A percentile compares a stretch with the other conserved stretches of the same genome.
Conservation (phyloP, 2,329 filamentous ascomycete genomes). For the Orbilia ellipsospora region DNA sequence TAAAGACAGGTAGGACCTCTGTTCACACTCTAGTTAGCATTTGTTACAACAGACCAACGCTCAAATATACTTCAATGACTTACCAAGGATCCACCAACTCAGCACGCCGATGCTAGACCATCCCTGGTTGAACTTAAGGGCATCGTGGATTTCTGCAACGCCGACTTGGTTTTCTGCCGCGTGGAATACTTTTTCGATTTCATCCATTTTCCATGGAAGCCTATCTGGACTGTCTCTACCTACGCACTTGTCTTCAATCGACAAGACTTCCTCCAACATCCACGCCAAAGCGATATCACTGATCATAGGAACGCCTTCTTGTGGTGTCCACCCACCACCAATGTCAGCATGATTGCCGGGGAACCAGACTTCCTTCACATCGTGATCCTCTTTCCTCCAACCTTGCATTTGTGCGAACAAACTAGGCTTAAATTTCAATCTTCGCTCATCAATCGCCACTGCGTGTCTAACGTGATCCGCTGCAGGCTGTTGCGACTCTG, state of each 20-base stretch:
- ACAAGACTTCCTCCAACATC: constrained; percentile 67
- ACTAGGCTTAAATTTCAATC: constrained; percentile 71
- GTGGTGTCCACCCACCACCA: constrained; percentile 74
- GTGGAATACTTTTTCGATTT: constrained; percentile 55
- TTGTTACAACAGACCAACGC: not conserved
- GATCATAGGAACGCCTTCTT: constrained; percentile 59
- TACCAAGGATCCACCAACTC: constrained; percentile 62
- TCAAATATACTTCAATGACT: constrained; percentile 13
- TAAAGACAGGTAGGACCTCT: constrained; percentile 62
- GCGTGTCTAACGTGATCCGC: constrained; percentile 71
- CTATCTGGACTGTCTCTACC: constrained; percentile 43
- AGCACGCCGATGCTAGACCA: constrained; percentile 59
- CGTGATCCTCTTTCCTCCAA: constrained; percentile 66
- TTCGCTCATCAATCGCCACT: constrained; percentile 76
- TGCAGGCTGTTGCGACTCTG: constrained; percentile 74
- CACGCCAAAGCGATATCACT: constrained; percentile 68
- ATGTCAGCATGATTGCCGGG: constrained; percentile 82
- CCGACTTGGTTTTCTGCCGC: constrained; percentile 40
- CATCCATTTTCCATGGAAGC: constrained; percentile 53
- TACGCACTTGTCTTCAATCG: constrained; percentile 56
- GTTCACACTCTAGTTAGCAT: constrained; percentile 24
- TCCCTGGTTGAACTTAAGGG: constrained; percentile 60
- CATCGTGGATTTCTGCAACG: constrained; percentile 60
- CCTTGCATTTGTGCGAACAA: constrained; percentile 53
- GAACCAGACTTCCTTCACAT: constrained; percentile 85